Evolutionary conservation across 495 filamentous ascomycete species (phyloP).

Genomic region (Daldinia grandis): DNA sequence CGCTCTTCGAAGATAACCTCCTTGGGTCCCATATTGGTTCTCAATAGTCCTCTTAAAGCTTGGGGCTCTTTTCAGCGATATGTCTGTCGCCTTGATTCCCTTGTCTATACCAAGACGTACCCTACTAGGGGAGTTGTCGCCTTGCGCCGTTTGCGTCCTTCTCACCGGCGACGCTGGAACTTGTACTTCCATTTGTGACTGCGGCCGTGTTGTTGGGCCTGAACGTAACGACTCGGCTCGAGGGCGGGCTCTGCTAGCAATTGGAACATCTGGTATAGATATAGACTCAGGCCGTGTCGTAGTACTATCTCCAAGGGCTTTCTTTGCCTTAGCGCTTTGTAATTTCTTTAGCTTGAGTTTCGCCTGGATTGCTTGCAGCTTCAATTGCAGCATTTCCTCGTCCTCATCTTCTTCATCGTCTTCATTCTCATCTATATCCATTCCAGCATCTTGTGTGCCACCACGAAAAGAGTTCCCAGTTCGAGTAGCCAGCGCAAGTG

Average conservation of each 20-base stretch:
- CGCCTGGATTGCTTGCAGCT: constrained; percentile 86
- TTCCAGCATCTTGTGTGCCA: constrained; percentile 42
- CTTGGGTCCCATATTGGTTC: constrained; percentile 39
- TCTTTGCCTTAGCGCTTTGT: constrained; percentile 64
- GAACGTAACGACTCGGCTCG: constrained; percentile 20
- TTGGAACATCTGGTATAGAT: constrained; percentile 28
- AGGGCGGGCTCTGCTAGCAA: constrained; percentile 36
- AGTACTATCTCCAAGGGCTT: constrained; percentile 40
- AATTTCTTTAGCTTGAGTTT: constrained; percentile 88
- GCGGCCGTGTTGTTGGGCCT: constrained; percentile 42
- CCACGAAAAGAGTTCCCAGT: constrained; percentile 31
- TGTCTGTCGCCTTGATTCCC: constrained; percentile 78
- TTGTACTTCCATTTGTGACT: constrained; percentile 64
- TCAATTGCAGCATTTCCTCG: constrained; percentile 85
- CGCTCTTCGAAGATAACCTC: constrained; percentile 55
- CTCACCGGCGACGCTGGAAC: constrained; percentile 83
- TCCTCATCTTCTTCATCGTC: constrained; percentile 82
- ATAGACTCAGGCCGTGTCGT: constrained; percentile 35
- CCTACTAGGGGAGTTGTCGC: constrained; percentile 79
- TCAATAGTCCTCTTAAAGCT: constrained; percentile 50
- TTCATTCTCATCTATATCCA: constrained; percentile 65
- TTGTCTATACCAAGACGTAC: constrained; percentile 90
- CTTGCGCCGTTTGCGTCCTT: constrained; percentile 53
- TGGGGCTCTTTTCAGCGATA: constrained; percentile 83
- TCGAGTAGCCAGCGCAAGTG: constrained; percentile 13